Conservation (phyloP, 2,329 filamentous ascomycete genomes). For the Stachybotrys elegans region DNA sequence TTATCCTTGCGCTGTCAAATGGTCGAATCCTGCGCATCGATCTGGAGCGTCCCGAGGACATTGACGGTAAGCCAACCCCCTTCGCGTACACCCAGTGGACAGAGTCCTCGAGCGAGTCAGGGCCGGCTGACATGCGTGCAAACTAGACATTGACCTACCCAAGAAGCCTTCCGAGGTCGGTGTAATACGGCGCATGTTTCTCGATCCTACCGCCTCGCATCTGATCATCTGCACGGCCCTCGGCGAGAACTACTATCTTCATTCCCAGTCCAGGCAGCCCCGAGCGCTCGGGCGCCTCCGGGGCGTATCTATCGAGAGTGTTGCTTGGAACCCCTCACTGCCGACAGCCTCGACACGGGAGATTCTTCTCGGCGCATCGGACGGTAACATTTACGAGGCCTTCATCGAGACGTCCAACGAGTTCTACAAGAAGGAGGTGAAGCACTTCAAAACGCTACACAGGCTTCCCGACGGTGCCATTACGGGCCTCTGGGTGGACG, state of each 20-base stretch:
- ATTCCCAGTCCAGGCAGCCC: slow-evolving; percentile 87
- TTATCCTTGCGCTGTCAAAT: slow-evolving; percentile 86
- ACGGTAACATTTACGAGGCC: slow-evolving; percentile 91
- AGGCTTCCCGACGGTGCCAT: slow-evolving; percentile 78
- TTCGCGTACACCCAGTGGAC: slow-evolving; percentile 7
- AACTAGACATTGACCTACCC: slow-evolving; percentile 97
- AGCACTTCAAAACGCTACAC: slow-evolving; percentile 80
- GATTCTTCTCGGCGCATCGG: slow-evolving; percentile 85
- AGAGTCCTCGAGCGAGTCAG: too few species aligned
- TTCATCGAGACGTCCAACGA: slow-evolving; percentile 93
- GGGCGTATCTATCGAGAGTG: slow-evolving; percentile 78
- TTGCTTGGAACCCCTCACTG: slow-evolving; percentile 91
- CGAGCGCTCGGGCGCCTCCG: slow-evolving; percentile 77
- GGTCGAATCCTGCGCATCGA: slow-evolving; percentile 92
- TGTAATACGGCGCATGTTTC: slow-evolving; percentile 91
- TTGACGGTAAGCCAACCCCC: slow-evolving; percentile 61
- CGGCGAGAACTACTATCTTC: slow-evolving; percentile 96
- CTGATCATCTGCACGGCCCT: slow-evolving; percentile 85
- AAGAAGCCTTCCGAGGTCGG: slow-evolving; percentile 89
- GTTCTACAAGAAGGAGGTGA: slow-evolving; percentile 93
- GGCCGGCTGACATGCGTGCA: too few species aligned
- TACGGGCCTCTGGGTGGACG: slow-evolving; percentile 80
- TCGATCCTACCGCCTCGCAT: slow-evolving; percentile 94
- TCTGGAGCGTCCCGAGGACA: slow-evolving; percentile 87
- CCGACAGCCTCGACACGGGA: slow-evolving; percentile 93